Base-by-base conservation (phyloP, 371 early-diverging fungal species). In the Spraguea lophii region DNA sequence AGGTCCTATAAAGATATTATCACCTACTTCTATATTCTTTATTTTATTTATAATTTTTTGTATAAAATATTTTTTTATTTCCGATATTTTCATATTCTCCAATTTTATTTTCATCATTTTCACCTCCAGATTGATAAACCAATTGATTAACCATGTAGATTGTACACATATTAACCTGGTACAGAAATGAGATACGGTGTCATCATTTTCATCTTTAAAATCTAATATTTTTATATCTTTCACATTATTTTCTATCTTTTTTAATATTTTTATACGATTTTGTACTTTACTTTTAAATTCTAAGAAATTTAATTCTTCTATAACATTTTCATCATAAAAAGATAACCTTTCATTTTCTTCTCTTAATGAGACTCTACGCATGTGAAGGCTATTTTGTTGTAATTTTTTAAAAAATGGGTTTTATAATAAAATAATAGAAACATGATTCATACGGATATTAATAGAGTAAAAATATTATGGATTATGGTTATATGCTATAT, bases 41-140 rank as follows among this genome's bases (percentile, higher is more conserved):
- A 66, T 32, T 2, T 53, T 9, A 9, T 53, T 48, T 10, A 62
- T 37, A 51, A 66, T 51, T 17, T 48, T 32, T 2, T 56, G 41
- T 0, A 39, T 13, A 42, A 62, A 70, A 25, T 62, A 57, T 20
- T 15, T 21, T 17, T 41, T 36, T 15, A 59, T 20, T 21, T 46
- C 53, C 2, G 20, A 3, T 10, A 37, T 22, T 16, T 30, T 20
- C 6, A 46, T 27, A 20, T 42, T 23, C 0, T 56, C 35, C 1
- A 71, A 6, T 32, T 55, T 34, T 2, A 30, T 15, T 23, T 42
- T 54, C 36, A 68, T 65, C 12, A 71, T 46, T 25, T 44, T 23
- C 16, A 51, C 54, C 44, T 71, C 71, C 26, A 38, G 32, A 19
- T 49, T 49, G 6, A 66, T 43, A 61, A 71, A 68, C 61, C 62